These are phyloP conservation scores for Dothideomycetes sp. DNA, from an alignment of 2,329 filamentous ascomycete species.

Conservation along the genomic window DNA sequence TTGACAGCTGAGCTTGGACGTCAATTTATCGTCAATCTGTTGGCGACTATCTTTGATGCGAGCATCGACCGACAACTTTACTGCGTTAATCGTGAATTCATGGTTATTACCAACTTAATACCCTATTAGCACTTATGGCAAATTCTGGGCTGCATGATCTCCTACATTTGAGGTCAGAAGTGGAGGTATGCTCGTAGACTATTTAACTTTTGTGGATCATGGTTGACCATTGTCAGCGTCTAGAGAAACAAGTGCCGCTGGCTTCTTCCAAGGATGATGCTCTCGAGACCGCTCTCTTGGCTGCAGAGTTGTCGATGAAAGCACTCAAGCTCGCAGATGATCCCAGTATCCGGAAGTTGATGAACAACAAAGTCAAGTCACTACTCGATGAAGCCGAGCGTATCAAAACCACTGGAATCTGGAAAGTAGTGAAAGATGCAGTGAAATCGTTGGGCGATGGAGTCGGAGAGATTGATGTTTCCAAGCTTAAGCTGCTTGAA, in stretches of 20 bases:
- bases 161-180: background rate
- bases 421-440: slow-evolving; percentile 8
- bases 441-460: background rate
- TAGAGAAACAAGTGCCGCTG: slow-evolving; percentile 11
- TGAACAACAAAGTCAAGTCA: slow-evolving; percentile 53
- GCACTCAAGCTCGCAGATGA: slow-evolving; percentile 53
- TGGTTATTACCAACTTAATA: too few species aligned
- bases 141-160: background rate
- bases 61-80: too few species aligned
- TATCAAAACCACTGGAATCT: slow-evolving; percentile 48
- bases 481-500: slow-evolving; percentile 24
- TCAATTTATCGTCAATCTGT: background rate
- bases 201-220: background rate
- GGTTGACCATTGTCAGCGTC: background rate
- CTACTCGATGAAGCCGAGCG: slow-evolving; percentile 62
- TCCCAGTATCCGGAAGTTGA: slow-evolving; percentile 27
- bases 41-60: too few species aligned
- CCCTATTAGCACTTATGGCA: background rate
- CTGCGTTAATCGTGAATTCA: too few species aligned
- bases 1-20: too few species aligned
- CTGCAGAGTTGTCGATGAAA: slow-evolving; percentile 72
- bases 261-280: slow-evolving; percentile 50
- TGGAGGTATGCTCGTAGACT: background rate
- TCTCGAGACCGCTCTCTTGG: slow-evolving; percentile 62
- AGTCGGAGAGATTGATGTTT: slow-evolving; percentile 6